Evolutionary conservation across 345 rosid genomes (phyloP), one percentile per base, ranked within the genome.

Genomic region (Barbarea vulgaris): DNA sequence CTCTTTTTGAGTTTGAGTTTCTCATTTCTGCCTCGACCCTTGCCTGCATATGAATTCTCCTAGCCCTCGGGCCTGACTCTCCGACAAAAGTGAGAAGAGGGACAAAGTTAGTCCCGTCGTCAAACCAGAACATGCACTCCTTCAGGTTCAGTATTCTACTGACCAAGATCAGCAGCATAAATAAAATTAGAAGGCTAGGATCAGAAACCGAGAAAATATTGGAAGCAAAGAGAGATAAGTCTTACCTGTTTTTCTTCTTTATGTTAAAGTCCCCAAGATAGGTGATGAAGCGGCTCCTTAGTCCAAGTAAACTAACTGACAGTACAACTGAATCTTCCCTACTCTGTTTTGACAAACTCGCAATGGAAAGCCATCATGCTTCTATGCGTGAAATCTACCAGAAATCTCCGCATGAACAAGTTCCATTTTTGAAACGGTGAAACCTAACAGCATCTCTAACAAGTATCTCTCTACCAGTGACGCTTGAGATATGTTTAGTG

Each of bases 361-460:
- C 52, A 14, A 13, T 27, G 50, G 12, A 30, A 28, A 55, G 14
- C 28, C 63, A 41, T 31, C 56, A 73, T 67, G 51, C 46, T 44
- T 65, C 0, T n/a, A n/a, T n/a, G n/a, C n/a, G 25, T 18, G 18
- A 46, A 37, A 50, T 58, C 89, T 81, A 94, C 98, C 98, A 91
- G 81, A 94, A 94, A 84, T 94, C 97, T 72, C 96, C 95, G 3
- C 97, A 94, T 25, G 96, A 94, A 80, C 98, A 94, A 7, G 76
- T 77, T 81, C 98, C 98, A 88, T 88, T 87, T 83, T 85, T 90
- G 63, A 90, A 94, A 59, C 83, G 83, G 82, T 94, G 97, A 82
- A 86, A 91, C 69, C 98, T 81, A 13, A 84, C 96, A 67, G 97
- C 83, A 81, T 94, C 97, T 87, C 97, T 85, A 57, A 94, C 95